Conservation (phyloP, 345 rosid species). For the Gossypium bickii region DNA sequence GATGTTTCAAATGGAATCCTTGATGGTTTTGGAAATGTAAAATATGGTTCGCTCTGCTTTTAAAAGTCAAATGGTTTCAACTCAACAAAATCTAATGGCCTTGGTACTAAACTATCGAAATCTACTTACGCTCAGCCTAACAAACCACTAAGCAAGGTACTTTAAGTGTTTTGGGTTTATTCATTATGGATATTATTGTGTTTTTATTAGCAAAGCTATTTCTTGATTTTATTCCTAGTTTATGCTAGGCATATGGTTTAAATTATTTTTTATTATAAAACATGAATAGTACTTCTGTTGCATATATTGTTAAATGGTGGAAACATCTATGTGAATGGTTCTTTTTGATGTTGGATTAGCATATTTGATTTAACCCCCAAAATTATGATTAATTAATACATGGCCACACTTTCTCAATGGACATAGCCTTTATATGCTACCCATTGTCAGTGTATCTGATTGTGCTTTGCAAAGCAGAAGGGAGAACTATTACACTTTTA, state of each 20-base stretch:
- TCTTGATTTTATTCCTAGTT: background rate
- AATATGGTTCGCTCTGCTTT: constrained; percentile 28
- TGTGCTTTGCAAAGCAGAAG: background rate
- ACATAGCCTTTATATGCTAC: background rate
- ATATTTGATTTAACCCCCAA: background rate
- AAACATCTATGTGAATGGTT: background rate
- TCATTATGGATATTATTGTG: too few species aligned
- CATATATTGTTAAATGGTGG: background rate
- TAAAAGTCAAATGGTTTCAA: constrained; percentile 24
- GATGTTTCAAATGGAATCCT: constrained; percentile 36
- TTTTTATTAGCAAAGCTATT: background rate
- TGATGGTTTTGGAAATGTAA: constrained; percentile 30
- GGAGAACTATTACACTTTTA: background rate
- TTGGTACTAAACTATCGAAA: constrained; percentile 29
- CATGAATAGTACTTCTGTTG: background rate
- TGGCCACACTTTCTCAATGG: background rate
- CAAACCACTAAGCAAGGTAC: constrained; percentile 48
- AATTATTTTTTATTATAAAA: background rate
- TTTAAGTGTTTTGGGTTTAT: background rate
- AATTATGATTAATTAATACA: background rate
- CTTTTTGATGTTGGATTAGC: background rate
- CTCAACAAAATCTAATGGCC: constrained; percentile 30
- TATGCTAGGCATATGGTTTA: too few species aligned
- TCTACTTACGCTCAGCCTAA: constrained; percentile 26
- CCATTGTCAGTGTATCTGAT: background rate